phyloP scores from a whole-genome alignment of 768 basidiomycete genomes.

The Sporobolomyces pararoseus region DNA sequence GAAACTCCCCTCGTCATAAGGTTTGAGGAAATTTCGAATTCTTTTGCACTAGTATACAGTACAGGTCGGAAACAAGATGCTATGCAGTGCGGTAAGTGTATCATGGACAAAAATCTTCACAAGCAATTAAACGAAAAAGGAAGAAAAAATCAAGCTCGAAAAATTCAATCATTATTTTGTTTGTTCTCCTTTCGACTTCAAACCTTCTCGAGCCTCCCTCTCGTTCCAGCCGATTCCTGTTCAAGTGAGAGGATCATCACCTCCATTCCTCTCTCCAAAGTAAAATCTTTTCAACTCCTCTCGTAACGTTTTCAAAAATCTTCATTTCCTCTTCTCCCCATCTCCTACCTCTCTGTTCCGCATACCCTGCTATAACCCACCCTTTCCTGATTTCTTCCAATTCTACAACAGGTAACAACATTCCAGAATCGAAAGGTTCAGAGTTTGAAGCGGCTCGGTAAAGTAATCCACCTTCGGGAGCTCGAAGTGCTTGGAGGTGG shows the following conservation, averaged over 20 bases:
- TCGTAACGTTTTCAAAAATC: conserved; percentile 14
- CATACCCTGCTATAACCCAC: conserved; percentile 33
- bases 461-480: conserved; percentile 28
- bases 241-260: background rate
- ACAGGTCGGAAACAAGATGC: too few relatives aligned
- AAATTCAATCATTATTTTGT: too few relatives aligned
- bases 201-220: too few relatives aligned
- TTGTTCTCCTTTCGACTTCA: too few relatives aligned
- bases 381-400: background rate
- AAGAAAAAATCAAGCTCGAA: too few relatives aligned
- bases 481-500: conserved; percentile 24
- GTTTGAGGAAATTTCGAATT: too few relatives aligned
- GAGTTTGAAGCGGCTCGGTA: conserved; percentile 18
- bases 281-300: conserved; percentile 18
- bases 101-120: too few relatives aligned
- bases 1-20: too few relatives aligned
- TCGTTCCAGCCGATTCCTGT: too few relatives aligned
- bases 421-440: conserved; percentile 25
- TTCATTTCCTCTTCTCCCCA: conserved; percentile 32
- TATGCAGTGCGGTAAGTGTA: too few relatives aligned
- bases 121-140: too few relatives aligned
- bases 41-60: too few relatives aligned
- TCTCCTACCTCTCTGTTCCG: background rate
- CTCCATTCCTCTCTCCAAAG: conserved; percentile 17
- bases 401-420: conserved; percentile 25